Percentiles rank a stretch among this genome's conserved stretches.
Conservation (phyloP, 768 basidiomycete species). For the Lactarius hatsudake region DNA sequence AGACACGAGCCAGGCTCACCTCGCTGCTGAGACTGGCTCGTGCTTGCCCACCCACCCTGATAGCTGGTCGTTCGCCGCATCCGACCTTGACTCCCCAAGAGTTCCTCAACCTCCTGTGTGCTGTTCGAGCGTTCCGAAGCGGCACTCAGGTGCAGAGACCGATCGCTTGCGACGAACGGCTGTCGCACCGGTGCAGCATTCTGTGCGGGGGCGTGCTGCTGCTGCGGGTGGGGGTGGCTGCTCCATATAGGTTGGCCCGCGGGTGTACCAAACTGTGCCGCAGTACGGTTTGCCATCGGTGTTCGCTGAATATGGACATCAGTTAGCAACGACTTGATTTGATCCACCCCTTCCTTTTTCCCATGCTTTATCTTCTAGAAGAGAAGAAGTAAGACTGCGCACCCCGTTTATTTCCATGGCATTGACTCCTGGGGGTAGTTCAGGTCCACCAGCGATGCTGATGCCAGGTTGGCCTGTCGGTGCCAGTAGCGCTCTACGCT, state of each 20-base stretch:
- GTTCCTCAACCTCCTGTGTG: slow-evolving; percentile 68
- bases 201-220: slow-evolving; percentile 3
- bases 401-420: slow-evolving; percentile 12
- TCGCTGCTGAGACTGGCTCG: slow-evolving; percentile 15
- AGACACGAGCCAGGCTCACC: slow-evolving; percentile 3
- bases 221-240: background rate
- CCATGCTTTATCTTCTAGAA: background rate
- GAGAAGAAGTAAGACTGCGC: background rate
- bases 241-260: slow-evolving; percentile 15
- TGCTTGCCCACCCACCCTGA: slow-evolving; percentile 16
- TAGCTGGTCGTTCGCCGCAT: slow-evolving; percentile 7
- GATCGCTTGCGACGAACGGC: slow-evolving; percentile 45
- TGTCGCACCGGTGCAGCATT: slow-evolving; percentile 27
- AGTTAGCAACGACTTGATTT: background rate
- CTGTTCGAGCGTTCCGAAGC: slow-evolving; percentile 46
- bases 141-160: slow-evolving; percentile 42
- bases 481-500: slow-evolving; percentile 71
- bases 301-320: slow-evolving; percentile 13
- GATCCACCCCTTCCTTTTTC: background rate
- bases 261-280: slow-evolving; percentile 8
- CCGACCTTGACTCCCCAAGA: slow-evolving; percentile 40
- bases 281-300: slow-evolving; percentile 7
- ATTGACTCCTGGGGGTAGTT: slow-evolving; percentile 2
- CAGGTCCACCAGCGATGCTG: slow-evolving; percentile 12
- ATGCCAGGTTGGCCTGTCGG: slow-evolving; percentile 19